phyloP scores from a whole-genome alignment of 2,329 filamentous ascomycete genomes.

The Pestalotiopsis sp. region DNA sequence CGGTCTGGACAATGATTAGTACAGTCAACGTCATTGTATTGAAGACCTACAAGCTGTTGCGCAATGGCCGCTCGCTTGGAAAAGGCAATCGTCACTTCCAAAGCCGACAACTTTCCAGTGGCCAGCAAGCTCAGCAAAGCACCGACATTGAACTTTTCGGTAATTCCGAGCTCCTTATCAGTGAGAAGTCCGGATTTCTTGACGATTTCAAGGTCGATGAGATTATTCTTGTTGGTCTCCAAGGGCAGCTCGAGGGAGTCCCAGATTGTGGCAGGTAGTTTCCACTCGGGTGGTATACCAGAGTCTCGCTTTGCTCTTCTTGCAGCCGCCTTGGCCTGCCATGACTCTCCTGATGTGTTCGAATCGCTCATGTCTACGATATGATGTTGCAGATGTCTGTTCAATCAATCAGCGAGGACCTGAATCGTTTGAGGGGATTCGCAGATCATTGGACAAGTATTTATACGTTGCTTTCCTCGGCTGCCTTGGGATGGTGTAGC shows the following conservation, averaged over 20 bases:
- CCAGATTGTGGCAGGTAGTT: neutral
- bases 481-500: no score
- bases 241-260: neutral
- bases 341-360: neutral
- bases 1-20: neutral
- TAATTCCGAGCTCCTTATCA: conserved; percentile 25
- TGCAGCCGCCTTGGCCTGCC: neutral
- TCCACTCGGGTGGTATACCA: neutral
- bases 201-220: conserved; percentile 16
- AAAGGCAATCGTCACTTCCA: conserved; percentile 29
- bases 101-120: conserved; percentile 21
- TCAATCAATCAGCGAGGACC: no score
- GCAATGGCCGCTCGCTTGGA: conserved; percentile 31
- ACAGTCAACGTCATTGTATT: neutral
- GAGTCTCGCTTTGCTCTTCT: neutral
- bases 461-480: no score
- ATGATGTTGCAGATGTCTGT: no score
- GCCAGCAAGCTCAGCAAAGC: conserved; percentile 21
- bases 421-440: no score
- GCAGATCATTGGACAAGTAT: no score
- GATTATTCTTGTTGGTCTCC: neutral
- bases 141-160: conserved; percentile 17
- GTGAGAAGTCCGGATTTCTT: conserved; percentile 20
- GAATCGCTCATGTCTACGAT: neutral
- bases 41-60: conserved; percentile 25